Conservation (phyloP, 805 yeast genomes). For the Metschnikowia cubensis region DNA sequence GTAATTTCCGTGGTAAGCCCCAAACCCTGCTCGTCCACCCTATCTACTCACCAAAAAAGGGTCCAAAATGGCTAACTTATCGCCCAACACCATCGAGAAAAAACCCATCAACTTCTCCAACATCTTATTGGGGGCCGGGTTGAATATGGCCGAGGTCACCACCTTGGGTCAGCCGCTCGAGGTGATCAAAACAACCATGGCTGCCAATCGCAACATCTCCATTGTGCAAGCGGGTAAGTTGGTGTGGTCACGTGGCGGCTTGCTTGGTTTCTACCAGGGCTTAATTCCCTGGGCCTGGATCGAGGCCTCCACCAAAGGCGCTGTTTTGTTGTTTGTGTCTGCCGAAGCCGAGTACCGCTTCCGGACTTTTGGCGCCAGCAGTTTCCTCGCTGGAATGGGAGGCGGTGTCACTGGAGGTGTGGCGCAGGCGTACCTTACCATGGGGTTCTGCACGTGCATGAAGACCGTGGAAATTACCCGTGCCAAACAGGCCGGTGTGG, state of each 20-base stretch:
- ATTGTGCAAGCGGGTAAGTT: slow-evolving; percentile 63
- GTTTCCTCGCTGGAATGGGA: slow-evolving; percentile 83
- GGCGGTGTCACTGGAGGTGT: slow-evolving; percentile 97
- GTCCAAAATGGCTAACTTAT: slow-evolving; percentile 1
- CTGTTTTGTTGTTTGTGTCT: slow-evolving; percentile 86
- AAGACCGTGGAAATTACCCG: slow-evolving; percentile 97
- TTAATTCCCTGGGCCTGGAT: slow-evolving; percentile 99
- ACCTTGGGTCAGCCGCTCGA: slow-evolving; percentile 96
- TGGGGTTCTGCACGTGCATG: slow-evolving; percentile 99
- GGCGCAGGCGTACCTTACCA: slow-evolving; percentile 92
- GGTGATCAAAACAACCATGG: slow-evolving; percentile 96
- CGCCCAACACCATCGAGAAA: slow-evolving; percentile 47
- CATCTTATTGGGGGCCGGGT: slow-evolving; percentile 88
- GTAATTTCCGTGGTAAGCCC: no score
- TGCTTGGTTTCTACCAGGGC: slow-evolving; percentile 92
- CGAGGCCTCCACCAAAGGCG: slow-evolving; percentile 99
- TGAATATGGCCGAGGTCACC: slow-evolving; percentile 79
- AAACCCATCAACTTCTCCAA: slow-evolving; percentile 86
- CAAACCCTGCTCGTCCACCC: neutral
- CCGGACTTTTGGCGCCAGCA: slow-evolving; percentile 54
- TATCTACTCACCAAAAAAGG: neutral
- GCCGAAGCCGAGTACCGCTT: slow-evolving; percentile 85
- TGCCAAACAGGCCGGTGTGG: slow-evolving; percentile 59
- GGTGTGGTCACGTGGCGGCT: slow-evolving; percentile 93
- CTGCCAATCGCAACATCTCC: slow-evolving; percentile 80